Evolutionary conservation across 257 asterid species (phyloP), one percentile per base, ranked within the genome.

Genomic region (Gentiana dahurica): DNA sequence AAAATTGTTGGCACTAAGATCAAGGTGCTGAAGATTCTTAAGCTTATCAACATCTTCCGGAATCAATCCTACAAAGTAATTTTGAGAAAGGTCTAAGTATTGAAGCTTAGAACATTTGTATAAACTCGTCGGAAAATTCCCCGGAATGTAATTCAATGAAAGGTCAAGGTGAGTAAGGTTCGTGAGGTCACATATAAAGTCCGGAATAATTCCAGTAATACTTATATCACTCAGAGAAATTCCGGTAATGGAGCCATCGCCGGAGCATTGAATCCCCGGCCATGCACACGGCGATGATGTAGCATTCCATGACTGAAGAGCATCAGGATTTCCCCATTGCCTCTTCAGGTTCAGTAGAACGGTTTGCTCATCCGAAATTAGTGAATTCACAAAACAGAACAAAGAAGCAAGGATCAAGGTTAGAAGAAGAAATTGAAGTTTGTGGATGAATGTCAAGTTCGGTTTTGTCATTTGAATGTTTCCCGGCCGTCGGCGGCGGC

Each of bases 1-100:
- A 85, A 90, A 76, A 62, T 87, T 82, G 65, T 90, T 90, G 9
- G 61, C 77, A 55, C 79, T 50, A 57, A 90, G 66, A 41, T 84
- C 81, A 57, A 90, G 79, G 64, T 62, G 15, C 33, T 58, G 67
- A 8, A 90, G 84, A 32, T 72, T 59, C 12, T 50, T 36, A 41
- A 90, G 77, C 73, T 49, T 55, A 68, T 76, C 76, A 6, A 90
- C 76, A 11, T 67, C 72, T 43, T 54, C 65, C 55, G 96, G 94
- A 61, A 90, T 71, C 37, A 64, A 48, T 58, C 95, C 95, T 1
- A 75, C 77, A 34, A 84, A 70, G 8, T 1, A 4, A 67, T 90
- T 90, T 55, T 84, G 94, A 3, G 95, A 76, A 34, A 90, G 75
- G 75, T 87, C 77, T 7, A 90, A 60, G 15, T 49, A 4, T 35